Evolutionary conservation across 1,284 basidiomycete genomes (phyloP).

Genomic region (Wolfiporia cocos): DNA sequence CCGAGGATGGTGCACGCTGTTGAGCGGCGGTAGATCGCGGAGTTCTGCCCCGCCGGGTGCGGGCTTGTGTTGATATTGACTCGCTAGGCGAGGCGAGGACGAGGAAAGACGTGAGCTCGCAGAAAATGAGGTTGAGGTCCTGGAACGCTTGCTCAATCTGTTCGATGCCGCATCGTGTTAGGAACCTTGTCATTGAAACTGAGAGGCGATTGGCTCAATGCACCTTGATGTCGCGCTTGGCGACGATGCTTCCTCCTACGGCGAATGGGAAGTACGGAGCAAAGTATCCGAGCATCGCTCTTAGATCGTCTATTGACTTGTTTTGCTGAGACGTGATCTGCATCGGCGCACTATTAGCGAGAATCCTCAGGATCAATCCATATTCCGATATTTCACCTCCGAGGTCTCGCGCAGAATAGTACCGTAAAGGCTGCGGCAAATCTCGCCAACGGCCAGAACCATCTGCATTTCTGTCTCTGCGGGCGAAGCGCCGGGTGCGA

Average conservation of each 20-base stretch:
- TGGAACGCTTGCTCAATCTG: conserved; percentile 60
- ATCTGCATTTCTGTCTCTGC: conserved; percentile 60
- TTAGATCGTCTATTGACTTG: conserved; percentile 38
- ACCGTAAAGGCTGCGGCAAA: conserved; percentile 66
- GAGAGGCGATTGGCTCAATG: too few relatives aligned
- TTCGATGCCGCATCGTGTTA: too few relatives aligned
- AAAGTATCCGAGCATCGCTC: conserved; percentile 65
- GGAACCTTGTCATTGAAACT: too few relatives aligned
- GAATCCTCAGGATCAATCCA: neutral
- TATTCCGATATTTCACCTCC: conserved; percentile 9
- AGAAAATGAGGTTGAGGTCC: conserved; percentile 69
- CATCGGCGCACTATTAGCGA: neutral
- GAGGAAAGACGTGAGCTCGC: conserved; percentile 67
- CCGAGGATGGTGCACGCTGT: neutral
- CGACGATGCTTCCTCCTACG: conserved; percentile 21
- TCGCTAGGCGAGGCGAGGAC: conserved; percentile 33
- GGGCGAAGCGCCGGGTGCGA: conserved; percentile 53
- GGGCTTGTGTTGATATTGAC: neutral
- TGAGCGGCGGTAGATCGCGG: neutral
- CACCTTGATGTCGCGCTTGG: conserved; percentile 53
- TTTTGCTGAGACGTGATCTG: conserved; percentile 17
- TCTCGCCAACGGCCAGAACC: conserved; percentile 53
- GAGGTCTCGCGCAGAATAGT: conserved; percentile 30
- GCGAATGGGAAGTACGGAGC: conserved; percentile 81
- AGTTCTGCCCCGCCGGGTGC: conserved; percentile 1